Evolutionary conservation across 192 early-diverging fungal genomes (phyloP).

Genomic region (Podila minutissima): DNA sequence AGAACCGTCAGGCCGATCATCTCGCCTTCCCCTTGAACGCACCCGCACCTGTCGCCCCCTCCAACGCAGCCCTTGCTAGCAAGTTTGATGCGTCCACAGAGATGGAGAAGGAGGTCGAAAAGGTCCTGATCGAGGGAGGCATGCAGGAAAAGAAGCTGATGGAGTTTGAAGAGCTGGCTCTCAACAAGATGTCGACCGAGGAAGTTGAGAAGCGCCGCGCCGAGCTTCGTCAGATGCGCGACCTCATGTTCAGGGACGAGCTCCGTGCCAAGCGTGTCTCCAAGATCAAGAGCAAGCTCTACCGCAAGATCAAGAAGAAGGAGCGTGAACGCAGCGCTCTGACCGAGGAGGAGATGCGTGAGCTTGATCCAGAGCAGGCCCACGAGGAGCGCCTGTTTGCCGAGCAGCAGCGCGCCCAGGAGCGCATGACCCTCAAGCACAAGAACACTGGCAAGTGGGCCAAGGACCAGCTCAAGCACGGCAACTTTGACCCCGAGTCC

Average conservation of each 20-base stretch:
- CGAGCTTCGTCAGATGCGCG: slow-evolving; percentile 91
- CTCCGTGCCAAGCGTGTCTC: slow-evolving; percentile 89
- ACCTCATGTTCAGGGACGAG: slow-evolving; percentile 94
- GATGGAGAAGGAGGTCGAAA: slow-evolving; percentile 84
- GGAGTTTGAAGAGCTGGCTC: slow-evolving; percentile 86
- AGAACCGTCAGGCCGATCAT: slow-evolving; percentile 88
- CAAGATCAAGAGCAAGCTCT: slow-evolving; percentile 99
- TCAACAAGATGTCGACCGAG: slow-evolving; percentile 85
- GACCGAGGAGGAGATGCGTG: slow-evolving; percentile 63
- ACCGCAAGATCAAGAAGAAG: slow-evolving; percentile 88
- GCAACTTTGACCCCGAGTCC: slow-evolving; percentile 65
- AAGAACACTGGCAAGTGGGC: slow-evolving; percentile 99
- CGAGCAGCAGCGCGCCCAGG: slow-evolving; percentile 85
- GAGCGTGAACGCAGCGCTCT: slow-evolving; percentile 69
- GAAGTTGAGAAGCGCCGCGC: slow-evolving; percentile 79
- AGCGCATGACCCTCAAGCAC: slow-evolving; percentile 93
- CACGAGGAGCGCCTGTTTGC: slow-evolving; percentile 71
- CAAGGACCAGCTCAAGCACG: slow-evolving; percentile 77
- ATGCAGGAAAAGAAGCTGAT: slow-evolving; percentile 83
- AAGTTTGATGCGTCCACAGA: slow-evolving; percentile 72
- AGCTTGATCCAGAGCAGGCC: slow-evolving; percentile 76
- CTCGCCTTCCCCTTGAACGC: slow-evolving; percentile 75
- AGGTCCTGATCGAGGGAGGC: slow-evolving; percentile 74
- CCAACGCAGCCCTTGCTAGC: slow-evolving; percentile 66
- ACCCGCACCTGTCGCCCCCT: slow-evolving; percentile 37